Conservation (phyloP, 2,329 filamentous ascomycete species). For the Penicillium nordicum region DNA sequence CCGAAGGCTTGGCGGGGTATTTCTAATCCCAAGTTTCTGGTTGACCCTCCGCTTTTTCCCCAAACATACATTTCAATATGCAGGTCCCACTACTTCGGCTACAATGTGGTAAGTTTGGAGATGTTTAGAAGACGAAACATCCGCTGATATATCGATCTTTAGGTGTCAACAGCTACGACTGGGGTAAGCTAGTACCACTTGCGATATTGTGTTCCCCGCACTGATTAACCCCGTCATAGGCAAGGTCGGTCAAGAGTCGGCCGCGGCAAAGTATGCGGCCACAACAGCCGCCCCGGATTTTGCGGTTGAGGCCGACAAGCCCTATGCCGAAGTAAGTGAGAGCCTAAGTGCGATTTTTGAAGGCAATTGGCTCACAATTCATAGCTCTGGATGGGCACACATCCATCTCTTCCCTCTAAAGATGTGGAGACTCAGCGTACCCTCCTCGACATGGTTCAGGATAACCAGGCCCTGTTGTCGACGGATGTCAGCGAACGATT, state of each 20-base stretch:
- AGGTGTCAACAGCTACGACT: conserved; percentile 98
- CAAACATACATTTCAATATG: conserved; percentile 45
- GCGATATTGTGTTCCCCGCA: conserved; percentile 14
- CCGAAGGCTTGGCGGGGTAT: conserved; percentile 25
- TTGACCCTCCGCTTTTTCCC: conserved; percentile 11
- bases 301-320: conserved; percentile 76
- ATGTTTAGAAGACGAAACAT: not conserved
- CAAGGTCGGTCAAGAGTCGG: conserved; percentile 82
- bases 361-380: conserved; percentile 6
- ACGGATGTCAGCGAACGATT: conserved; percentile 70
- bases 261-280: conserved; percentile 83
- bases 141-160: not conserved
- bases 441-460: conserved; percentile 80
- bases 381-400: conserved; percentile 98
- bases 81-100: conserved; percentile 81
- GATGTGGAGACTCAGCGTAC: conserved; percentile 79
- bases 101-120: conserved; percentile 50
- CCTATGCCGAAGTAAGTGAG: conserved; percentile 76
- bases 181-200: conserved; percentile 58
- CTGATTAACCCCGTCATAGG: conserved; percentile 48
- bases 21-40: conserved; percentile 19
- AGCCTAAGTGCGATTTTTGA: not conserved
- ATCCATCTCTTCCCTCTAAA: conserved; percentile 91
- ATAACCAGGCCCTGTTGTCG: conserved; percentile 80
- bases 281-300: conserved; percentile 75